Evolutionary conservation across 2,329 filamentous ascomycete species (phyloP).

Genomic region (Beauveria rudraprayagi): DNA sequence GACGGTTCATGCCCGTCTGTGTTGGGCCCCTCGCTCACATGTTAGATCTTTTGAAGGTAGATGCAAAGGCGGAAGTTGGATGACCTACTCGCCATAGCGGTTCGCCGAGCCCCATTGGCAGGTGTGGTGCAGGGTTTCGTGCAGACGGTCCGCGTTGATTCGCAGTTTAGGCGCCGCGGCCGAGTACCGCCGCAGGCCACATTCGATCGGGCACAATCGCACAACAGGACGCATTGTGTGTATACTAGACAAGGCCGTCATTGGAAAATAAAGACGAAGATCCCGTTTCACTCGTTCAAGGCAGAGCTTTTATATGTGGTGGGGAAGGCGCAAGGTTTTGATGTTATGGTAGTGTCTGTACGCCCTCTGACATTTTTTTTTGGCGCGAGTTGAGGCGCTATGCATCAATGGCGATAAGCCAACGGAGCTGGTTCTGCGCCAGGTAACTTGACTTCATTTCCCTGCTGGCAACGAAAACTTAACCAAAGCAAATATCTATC

Average conservation of each 20-base stretch:
- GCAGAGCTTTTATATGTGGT: neutral
- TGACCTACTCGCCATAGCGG: slow-evolving; percentile 22
- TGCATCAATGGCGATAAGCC: neutral
- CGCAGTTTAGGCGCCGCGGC: slow-evolving; percentile 3
- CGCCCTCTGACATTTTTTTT: neutral
- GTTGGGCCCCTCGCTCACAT: slow-evolving; percentile 13
- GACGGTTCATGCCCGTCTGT: slow-evolving; percentile 70
- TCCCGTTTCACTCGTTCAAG: neutral
- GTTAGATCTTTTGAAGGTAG: slow-evolving; percentile 3
- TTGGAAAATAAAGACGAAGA: neutral
- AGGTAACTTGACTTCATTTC: neutral
- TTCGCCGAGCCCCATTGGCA: slow-evolving; percentile 26
- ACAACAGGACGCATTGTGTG: neutral
- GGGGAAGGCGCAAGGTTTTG: neutral
- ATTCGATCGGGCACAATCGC: neutral
- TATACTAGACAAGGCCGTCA: neutral
- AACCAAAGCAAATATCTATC: no score
- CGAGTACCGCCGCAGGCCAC: neutral
- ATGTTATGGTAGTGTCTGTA: neutral
- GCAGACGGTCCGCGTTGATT: slow-evolving; percentile 22
- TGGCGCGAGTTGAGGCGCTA: neutral
- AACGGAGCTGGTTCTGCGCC: neutral
- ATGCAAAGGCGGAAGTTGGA: slow-evolving; percentile 1
- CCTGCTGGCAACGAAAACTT: neutral
- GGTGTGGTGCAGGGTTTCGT: slow-evolving; percentile 24